Evolutionary conservation across 257 asterid genomes (phyloP).

Genomic region (Nemophila menziesii): DNA sequence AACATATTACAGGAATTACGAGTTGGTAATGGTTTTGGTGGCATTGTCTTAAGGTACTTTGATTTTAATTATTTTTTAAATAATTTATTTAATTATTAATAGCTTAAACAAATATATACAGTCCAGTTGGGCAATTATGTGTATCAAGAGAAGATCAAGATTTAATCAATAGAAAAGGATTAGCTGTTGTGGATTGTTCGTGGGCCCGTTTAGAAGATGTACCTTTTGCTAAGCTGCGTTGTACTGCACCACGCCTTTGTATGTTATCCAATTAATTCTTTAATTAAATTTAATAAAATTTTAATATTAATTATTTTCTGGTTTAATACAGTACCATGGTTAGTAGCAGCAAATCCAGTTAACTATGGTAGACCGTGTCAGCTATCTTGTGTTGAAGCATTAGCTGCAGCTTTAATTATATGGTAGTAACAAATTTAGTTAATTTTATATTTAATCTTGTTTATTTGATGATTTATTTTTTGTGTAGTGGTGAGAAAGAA

Average conservation of each 20-base stretch:
- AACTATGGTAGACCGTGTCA: conserved; percentile 93
- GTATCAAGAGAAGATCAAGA: conserved; percentile 79
- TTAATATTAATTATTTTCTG: background rate
- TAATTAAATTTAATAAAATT: too few species aligned
- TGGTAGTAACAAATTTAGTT: conserved; percentile 54
- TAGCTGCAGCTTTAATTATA: conserved; percentile 87
- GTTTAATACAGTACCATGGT: conserved; percentile 70
- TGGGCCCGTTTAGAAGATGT: conserved; percentile 97
- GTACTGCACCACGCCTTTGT: conserved; percentile 95
- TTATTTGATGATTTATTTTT: conserved; percentile 5
- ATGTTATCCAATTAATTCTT: conserved; percentile 22
- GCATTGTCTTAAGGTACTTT: conserved; percentile 68
- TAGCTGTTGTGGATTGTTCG: conserved; percentile 96
- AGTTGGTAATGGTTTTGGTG: conserved; percentile 73
- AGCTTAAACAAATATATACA: conserved; percentile 7
- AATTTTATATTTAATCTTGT: background rate
- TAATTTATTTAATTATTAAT: too few species aligned
- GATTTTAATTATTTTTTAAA: background rate
- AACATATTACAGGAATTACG: conserved; percentile 66
- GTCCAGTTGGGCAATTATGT: conserved; percentile 88
- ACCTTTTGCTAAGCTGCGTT: conserved; percentile 88
- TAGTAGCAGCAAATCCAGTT: conserved; percentile 99
- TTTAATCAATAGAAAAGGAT: conserved; percentile 61
- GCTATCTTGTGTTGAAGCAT: conserved; percentile 96
- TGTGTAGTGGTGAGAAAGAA: conserved; percentile 67